Evolutionary conservation across 768 basidiomycete species (phyloP), one percentile per base, ranked within the genome.

Genomic region (Galerina marginata): DNA sequence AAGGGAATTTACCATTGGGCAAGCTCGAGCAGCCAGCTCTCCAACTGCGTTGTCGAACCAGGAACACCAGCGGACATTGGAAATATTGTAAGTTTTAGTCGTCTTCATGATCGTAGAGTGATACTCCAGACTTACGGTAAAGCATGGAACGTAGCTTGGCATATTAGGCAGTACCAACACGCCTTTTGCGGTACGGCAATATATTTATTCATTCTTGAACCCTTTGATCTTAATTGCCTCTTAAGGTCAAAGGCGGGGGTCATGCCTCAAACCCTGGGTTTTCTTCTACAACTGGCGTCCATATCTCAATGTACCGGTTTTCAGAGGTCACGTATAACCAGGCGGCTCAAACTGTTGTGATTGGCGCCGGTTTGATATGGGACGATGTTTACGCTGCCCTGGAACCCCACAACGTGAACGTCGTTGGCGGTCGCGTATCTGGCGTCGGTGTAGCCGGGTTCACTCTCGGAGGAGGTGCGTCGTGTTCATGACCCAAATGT

Each of bases 371-470:
- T 5, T 66, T 85, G n/a, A 75, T 86, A 26, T 90, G 87, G 88
- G 88, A 91, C 66, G 82, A 88, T 37, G 86, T 71, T 1, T 90
- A 89, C 61, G 74, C 75, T 2, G 82, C 81, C 5, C 76, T 90
- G 4, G 76, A 71, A 39, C 83, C 81, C 0, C 65, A 75, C 56
- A 76, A 74, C 6, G 81, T 86, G 7, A 85, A 78, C 47, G 85
- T 89, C 14, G 79, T 88, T 9, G 88, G 88, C 0, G 86, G 83
- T 3, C 75, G 87, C 1, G 83, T 86, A 3, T 71, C 80, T 9
- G 86, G 86, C 10, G 81, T 86, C 23, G 86, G 86, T 29, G 84
- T 87, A 20, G 86, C 79, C 16, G 86, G 87, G 1, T 82, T 86
- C 60, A 80, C 76, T 9, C 73, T 89, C 0, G 86, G 86, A 9